phyloP scores from a whole-genome alignment of 2,329 filamentous ascomycete species.

The Diaporthe ampelina region DNA sequence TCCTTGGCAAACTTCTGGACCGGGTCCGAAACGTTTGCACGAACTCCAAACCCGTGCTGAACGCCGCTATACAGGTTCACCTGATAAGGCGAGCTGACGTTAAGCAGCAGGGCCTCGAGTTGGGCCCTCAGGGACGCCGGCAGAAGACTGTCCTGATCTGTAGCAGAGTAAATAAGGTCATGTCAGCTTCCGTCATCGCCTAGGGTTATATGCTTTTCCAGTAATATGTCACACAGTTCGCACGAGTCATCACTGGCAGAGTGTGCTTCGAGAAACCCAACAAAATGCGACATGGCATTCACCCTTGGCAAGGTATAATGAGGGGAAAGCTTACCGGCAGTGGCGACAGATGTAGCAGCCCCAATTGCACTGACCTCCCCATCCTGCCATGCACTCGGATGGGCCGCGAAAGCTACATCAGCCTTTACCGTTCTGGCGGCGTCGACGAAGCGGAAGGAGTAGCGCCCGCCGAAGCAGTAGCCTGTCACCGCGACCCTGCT shows the following conservation, averaged over 20 bases:
- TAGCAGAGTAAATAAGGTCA: not conserved
- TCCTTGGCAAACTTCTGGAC: constrained; percentile 38
- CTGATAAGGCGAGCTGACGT: constrained; percentile 36
- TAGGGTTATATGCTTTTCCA: not conserved
- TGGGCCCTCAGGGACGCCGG: constrained; percentile 18
- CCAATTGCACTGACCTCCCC: constrained; percentile 32
- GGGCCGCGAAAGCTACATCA: constrained; percentile 37
- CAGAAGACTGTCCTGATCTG: constrained; percentile 31
- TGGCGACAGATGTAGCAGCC: constrained; percentile 18
- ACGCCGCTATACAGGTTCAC: constrained; percentile 27
- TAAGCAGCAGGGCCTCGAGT: constrained; percentile 31
- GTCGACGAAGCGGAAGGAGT: constrained; percentile 39
- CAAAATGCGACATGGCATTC: not conserved
- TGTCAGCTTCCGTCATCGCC: constrained; percentile 9
- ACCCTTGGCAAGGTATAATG: constrained; percentile 7
- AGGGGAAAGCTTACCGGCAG: constrained; percentile 29
- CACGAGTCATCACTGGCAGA: constrained; percentile 12
- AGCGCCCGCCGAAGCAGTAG: constrained; percentile 38
- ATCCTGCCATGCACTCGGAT: constrained; percentile 23
- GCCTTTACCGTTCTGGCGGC: constrained; percentile 33
- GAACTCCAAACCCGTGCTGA: constrained; percentile 37
- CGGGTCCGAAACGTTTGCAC: constrained; percentile 33
- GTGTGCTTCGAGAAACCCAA: not conserved
- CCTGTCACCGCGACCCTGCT: constrained; percentile 31
- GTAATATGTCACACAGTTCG: not conserved